phyloP scores from a whole-genome alignment of 345 rosid genomes.

The Mangifera indica region DNA sequence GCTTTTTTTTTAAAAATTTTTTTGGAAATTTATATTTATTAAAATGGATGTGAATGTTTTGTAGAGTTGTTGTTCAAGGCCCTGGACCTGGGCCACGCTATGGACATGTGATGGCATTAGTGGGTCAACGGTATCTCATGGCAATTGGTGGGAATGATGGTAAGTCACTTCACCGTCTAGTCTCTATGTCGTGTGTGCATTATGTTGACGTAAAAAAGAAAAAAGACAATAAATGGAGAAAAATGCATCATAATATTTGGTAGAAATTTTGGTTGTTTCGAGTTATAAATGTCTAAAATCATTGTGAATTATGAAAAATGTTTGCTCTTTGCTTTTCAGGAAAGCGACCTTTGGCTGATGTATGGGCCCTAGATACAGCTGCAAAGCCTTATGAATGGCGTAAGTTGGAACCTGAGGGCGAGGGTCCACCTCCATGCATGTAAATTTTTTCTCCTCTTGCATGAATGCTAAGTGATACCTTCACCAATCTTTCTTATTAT shows the following conservation, averaged over 20 bases:
- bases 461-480: neutral
- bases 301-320: neutral
- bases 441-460: constrained; percentile 34
- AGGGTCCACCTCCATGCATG: constrained; percentile 99
- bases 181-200: constrained; percentile 17
- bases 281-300: constrained; percentile 1
- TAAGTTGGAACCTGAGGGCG: constrained; percentile 99
- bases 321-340: constrained; percentile 46
- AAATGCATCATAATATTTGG: neutral
- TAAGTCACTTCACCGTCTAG: constrained; percentile 26
- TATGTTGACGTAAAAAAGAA: neutral
- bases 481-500: neutral
- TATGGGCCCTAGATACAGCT: constrained; percentile 99
- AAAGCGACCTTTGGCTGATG: constrained; percentile 95
- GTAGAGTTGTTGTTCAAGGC: constrained; percentile 96
- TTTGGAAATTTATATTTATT: constrained; percentile 8
- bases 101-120: constrained; percentile 99
- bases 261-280: neutral
- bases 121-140: constrained; percentile 99
- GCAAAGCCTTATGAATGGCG: constrained; percentile 99
- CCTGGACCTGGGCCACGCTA: constrained; percentile 99
- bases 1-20: constrained; percentile 4
- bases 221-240: neutral
- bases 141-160: constrained; percentile 99
- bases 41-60: constrained; percentile 27